phyloP scores from a whole-genome alignment of 768 basidiomycete genomes.

The Glaciozyma antarctica region DNA sequence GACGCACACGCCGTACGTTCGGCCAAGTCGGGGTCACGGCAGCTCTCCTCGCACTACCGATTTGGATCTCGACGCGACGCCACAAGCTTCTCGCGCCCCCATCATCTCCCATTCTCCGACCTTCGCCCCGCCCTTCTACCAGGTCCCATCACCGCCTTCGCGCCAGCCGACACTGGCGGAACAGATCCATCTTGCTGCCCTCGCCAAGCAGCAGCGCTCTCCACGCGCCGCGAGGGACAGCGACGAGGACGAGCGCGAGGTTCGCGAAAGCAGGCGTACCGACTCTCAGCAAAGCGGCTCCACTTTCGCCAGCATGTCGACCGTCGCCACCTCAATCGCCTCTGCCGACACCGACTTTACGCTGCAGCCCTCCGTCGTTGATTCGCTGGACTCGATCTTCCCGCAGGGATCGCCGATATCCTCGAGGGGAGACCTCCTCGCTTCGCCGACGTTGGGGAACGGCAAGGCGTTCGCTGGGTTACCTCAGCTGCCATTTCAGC shows the following conservation, averaged over 20 bases:
- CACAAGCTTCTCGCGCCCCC: slow-evolving; percentile 11
- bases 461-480: slow-evolving; percentile 1
- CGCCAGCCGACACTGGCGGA: slow-evolving; percentile 28
- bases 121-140: neutral
- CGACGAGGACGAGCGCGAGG: neutral
- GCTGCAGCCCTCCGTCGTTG: neutral
- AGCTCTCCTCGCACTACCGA: neutral
- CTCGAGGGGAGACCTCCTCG: neutral
- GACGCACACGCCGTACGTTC: too few relatives aligned
- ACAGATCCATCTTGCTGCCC: slow-evolving; percentile 7
- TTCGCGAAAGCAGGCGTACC: neutral
- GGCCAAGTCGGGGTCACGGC: too few relatives aligned
- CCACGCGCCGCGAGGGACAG: too few relatives aligned
- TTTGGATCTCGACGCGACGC: slow-evolving; percentile 23
- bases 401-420: too few relatives aligned
- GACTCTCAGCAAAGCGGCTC: neutral
- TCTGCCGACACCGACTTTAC: neutral
- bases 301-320: neutral
- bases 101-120: neutral
- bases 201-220: too few relatives aligned
- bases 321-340: neutral
- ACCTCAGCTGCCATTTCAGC: slow-evolving; percentile 2
- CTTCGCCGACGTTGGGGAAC: neutral
- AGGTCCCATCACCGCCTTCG: neutral
- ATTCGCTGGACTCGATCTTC: neutral